Conservation (phyloP, 495 filamentous ascomycete species). For the Aspergillus carlsbadensis region DNA sequence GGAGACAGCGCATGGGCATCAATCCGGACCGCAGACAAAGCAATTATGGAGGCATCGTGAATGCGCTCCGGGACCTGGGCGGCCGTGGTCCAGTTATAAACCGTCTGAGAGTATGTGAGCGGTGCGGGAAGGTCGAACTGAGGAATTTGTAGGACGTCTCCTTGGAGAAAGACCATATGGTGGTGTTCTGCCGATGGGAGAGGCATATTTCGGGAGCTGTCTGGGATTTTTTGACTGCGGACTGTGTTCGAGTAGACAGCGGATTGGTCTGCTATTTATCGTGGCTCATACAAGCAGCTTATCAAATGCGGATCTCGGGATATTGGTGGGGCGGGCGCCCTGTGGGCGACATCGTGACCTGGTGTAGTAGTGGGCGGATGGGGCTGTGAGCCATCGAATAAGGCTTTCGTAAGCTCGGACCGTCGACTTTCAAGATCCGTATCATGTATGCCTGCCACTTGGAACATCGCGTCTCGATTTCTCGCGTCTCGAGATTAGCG, state of each 20-base stretch:
- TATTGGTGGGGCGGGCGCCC: conserved; percentile 2
- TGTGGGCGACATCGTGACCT: background rate
- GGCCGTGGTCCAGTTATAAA: conserved; percentile 19
- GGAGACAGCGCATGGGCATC: conserved; percentile 38
- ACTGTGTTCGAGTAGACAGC: background rate
- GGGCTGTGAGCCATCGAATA: too few relatives aligned
- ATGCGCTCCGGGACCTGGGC: conserved; percentile 42
- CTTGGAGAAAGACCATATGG: conserved; percentile 27
- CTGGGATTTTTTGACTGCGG: background rate
- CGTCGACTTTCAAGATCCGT: background rate
- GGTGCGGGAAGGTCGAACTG: conserved; percentile 20
- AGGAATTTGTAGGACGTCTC: conserved; percentile 18
- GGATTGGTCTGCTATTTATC: background rate
- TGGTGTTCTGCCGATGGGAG: conserved; percentile 16
- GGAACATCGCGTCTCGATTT: too few relatives aligned
- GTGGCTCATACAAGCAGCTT: background rate
- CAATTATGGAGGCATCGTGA: conserved; percentile 49
- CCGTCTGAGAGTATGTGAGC: conserved; percentile 20
- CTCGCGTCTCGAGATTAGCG: too few relatives aligned
- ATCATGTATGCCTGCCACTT: too few relatives aligned
- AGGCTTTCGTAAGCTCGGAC: too few relatives aligned
- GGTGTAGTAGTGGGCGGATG: too few relatives aligned
- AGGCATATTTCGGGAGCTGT: conserved; percentile 1
- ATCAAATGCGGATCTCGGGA: too few relatives aligned
- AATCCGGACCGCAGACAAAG: conserved; percentile 39